These are phyloP conservation scores for Amanita phalloides DNA, from an alignment of 768 basidiomycete genomes.

Conservation along the genomic window DNA sequence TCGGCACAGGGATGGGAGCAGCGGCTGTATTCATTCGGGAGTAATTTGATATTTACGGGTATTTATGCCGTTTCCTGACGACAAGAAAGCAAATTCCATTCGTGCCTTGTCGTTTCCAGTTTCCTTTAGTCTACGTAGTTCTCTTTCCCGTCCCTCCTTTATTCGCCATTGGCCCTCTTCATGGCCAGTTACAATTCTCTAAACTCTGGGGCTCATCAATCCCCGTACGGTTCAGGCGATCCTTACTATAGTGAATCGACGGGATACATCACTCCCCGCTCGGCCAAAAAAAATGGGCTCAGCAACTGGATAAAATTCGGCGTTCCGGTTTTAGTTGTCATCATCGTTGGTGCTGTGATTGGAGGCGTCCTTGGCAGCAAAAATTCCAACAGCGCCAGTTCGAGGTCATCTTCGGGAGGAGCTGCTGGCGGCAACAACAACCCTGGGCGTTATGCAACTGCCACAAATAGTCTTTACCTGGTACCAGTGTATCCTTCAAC, in stretches of 20 bases:
- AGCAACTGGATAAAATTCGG: conserved; percentile 75
- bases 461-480: conserved; percentile 70
- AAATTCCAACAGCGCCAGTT: conserved; percentile 25
- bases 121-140: not conserved
- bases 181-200: conserved; percentile 20
- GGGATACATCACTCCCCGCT: conserved; percentile 52
- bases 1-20: conserved; percentile 89
- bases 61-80: not conserved
- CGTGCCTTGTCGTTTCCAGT: not conserved
- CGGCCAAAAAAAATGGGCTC: conserved; percentile 32
- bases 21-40: conserved; percentile 65
- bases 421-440: conserved; percentile 48
- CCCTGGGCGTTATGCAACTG: conserved; percentile 62
- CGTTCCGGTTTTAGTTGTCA: conserved; percentile 50
- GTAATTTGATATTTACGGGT: conserved; percentile 3
- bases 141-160: conserved; percentile 10
- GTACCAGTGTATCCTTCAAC: conserved; percentile 84
- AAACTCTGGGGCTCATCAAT: conserved; percentile 12
- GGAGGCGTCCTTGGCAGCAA: conserved; percentile 76
- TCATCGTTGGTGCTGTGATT: conserved; percentile 57
- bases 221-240: conserved; percentile 43
- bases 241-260: conserved; percentile 63
- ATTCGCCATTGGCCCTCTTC: conserved; percentile 10
- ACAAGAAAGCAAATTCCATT: not conserved
- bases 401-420: conserved; percentile 36